Percentiles rank a stretch among this genome's conserved stretches.
Conservation (phyloP, 768 basidiomycete species). For the Amanita fuliginea region DNA sequence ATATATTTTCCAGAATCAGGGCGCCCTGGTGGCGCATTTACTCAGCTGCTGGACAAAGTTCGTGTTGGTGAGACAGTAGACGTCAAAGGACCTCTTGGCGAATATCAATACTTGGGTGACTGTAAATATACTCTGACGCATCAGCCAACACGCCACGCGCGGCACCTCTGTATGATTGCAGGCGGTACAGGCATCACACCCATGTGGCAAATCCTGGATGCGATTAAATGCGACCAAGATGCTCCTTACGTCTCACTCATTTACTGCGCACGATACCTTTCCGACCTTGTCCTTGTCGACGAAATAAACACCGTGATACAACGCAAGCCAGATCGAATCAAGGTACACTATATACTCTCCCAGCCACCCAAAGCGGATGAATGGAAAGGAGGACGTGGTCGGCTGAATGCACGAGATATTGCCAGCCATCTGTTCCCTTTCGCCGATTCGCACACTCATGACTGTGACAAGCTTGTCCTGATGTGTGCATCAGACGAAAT, state of each 20-base stretch:
- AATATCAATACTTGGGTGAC: slow-evolving; percentile 39
- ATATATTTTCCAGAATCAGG: slow-evolving; percentile 28
- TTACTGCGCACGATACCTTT: slow-evolving; percentile 30
- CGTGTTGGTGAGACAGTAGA: slow-evolving; percentile 37
- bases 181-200: slow-evolving; percentile 54
- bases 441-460: not conserved
- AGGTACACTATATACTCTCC: not conserved
- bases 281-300: not conserved
- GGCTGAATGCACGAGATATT: not conserved
- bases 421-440: not conserved
- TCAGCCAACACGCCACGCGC: slow-evolving; percentile 21
- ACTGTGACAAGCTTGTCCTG: not conserved
- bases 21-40: slow-evolving; percentile 42
- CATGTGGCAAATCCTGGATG: slow-evolving; percentile 39
- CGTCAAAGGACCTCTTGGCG: slow-evolving; percentile 49
- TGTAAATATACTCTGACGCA: slow-evolving; percentile 23
- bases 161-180: slow-evolving; percentile 41
- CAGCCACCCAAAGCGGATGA: not conserved
- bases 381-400: not conserved
- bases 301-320: not conserved
- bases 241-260: slow-evolving; percentile 75
- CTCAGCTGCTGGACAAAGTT: slow-evolving; percentile 32
- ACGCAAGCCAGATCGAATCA: not conserved
- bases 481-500: not conserved
- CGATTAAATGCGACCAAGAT: slow-evolving; percentile 75